phyloP scores from a whole-genome alignment of 1,139 yeast genomes.

The Blastobotrys ciferrii region DNA sequence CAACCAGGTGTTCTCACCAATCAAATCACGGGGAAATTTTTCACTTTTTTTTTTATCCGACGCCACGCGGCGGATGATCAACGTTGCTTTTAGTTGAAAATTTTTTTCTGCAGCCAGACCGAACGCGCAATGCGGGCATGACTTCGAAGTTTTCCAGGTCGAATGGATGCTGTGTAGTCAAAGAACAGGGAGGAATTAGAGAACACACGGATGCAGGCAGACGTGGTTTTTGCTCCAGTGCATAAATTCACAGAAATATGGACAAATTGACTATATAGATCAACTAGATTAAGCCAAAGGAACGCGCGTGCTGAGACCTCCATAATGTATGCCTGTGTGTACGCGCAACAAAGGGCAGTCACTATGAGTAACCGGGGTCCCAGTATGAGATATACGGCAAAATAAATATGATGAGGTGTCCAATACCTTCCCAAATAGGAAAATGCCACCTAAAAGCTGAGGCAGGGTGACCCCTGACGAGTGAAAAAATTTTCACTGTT shows the following conservation, averaged over 20 bases:
- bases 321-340: background rate
- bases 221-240: background rate
- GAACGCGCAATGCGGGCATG: background rate
- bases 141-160: background rate
- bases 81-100: background rate
- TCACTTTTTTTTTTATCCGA: background rate
- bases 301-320: background rate
- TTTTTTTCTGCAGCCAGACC: background rate
- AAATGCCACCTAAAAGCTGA: constrained; percentile 3
- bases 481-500: constrained; percentile 9
- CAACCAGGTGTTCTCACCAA: too few relatives aligned
- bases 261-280: background rate
- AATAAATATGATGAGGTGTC: background rate
- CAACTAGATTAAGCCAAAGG: background rate
- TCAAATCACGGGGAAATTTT: too few relatives aligned
- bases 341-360: constrained; percentile 7
- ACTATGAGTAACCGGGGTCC: constrained; percentile 9
- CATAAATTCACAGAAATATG: too few relatives aligned
- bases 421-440: constrained; percentile 5
- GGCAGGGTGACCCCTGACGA: constrained; percentile 8
- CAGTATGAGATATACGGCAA: constrained; percentile 8
- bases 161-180: too few relatives aligned
- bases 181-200: too few relatives aligned
- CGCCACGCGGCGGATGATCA: background rate
- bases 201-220: too few relatives aligned